phyloP scores from a whole-genome alignment of 2,329 filamentous ascomycete genomes.

The Sporothrix protearum region DNA sequence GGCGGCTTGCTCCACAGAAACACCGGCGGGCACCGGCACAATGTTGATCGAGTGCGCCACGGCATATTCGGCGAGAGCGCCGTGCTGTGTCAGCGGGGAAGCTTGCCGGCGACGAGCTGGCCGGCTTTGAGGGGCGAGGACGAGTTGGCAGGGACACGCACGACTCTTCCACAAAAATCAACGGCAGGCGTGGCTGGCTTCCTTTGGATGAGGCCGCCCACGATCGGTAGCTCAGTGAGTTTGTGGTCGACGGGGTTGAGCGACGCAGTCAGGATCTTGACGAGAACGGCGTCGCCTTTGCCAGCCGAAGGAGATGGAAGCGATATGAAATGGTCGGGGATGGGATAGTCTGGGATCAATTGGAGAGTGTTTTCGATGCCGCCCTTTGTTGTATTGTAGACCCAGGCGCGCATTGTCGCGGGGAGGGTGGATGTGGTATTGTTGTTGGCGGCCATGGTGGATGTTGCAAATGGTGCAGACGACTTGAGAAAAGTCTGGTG shows the following conservation, averaged over 20 bases:
- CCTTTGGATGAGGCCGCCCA: constrained; percentile 37
- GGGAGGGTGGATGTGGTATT: background rate
- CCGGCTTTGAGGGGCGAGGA: constrained; percentile 21
- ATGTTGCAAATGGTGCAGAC: background rate
- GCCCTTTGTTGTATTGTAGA: constrained; percentile 26
- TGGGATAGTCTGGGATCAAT: constrained; percentile 30
- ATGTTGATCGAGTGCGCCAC: constrained; percentile 18
- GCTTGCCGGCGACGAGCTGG: constrained; percentile 28
- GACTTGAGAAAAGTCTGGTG: background rate
- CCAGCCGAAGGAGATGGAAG: constrained; percentile 24
- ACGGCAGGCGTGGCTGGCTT: constrained; percentile 46
- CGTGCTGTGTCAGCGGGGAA: constrained; percentile 21
- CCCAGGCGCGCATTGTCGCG: constrained; percentile 30
- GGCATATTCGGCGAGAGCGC: constrained; percentile 29
- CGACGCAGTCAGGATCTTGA: constrained; percentile 43
- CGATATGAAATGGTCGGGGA: constrained; percentile 19
- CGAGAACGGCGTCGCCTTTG: constrained; percentile 36
- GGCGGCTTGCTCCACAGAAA: constrained; percentile 30
- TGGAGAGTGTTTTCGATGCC: constrained; percentile 37
- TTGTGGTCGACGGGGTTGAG: constrained; percentile 53
- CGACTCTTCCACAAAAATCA: constrained; percentile 52
- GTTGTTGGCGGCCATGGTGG: background rate
- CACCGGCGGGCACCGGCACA: constrained; percentile 24
- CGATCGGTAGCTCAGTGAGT: constrained; percentile 40
- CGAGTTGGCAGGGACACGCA: constrained; percentile 29